Evolutionary conservation across 768 basidiomycete species (phyloP).

Genomic region (Lactarius hengduanensis): DNA sequence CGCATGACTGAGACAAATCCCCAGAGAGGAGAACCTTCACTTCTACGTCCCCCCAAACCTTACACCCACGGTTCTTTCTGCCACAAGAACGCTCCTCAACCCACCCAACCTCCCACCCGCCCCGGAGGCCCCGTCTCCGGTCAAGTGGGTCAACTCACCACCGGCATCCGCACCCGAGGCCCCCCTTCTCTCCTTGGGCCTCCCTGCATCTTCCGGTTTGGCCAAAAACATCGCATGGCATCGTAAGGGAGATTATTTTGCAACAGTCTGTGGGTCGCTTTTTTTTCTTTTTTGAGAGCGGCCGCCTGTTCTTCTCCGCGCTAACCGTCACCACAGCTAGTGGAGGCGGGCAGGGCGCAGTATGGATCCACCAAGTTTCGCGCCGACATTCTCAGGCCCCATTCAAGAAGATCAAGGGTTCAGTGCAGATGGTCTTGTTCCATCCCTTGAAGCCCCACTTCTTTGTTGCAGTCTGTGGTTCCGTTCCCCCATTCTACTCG

Average conservation of each 20-base stretch:
- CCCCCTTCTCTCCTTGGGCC: conserved; percentile 57
- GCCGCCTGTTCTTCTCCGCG: neutral
- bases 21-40: conserved; percentile 76
- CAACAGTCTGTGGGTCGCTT: conserved; percentile 83
- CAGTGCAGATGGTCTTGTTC: conserved; percentile 89
- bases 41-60: conserved; percentile 82
- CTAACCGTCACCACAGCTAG: conserved; percentile 43
- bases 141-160: conserved; percentile 65
- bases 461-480: conserved; percentile 84
- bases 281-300: neutral
- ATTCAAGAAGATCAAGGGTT: conserved; percentile 92
- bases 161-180: conserved; percentile 46
- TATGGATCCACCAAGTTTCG: conserved; percentile 95
- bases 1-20: conserved; percentile 11
- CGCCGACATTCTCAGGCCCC: conserved; percentile 96
- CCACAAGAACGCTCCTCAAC: conserved; percentile 60
- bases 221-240: conserved; percentile 91
- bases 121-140: conserved; percentile 54
- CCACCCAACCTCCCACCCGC: conserved; percentile 63
- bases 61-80: conserved; percentile 51
- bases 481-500: conserved; percentile 11
- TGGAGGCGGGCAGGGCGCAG: conserved; percentile 71
- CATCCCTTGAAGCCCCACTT: conserved; percentile 94
- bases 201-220: conserved; percentile 65
- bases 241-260: conserved; percentile 90